Percentiles rank a stretch among this genome's conserved stretches.
Conservation (phyloP, 148 eudicot species). For the Cornus kousa region DNA sequence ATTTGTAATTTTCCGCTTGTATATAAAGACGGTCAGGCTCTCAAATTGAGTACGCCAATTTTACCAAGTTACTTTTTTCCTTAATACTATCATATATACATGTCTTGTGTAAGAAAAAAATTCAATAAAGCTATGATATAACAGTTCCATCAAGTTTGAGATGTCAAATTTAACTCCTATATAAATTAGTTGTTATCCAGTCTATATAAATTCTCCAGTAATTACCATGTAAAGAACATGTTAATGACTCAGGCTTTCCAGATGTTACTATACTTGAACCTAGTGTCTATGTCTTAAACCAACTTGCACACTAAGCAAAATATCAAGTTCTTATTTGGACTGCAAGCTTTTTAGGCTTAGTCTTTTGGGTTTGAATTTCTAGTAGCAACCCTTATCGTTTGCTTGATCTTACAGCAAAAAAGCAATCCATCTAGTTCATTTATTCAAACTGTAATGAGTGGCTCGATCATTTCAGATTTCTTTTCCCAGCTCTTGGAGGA, state of each 20-base stretch:
- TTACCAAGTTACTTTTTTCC: too few species aligned
- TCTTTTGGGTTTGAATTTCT: neutral
- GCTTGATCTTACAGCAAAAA: neutral
- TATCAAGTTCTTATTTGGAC: neutral
- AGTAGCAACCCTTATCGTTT: neutral
- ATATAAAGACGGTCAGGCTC: too few species aligned
- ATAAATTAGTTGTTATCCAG: neutral
- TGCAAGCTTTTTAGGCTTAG: neutral
- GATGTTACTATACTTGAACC: neutral
- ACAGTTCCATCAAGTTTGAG: neutral
- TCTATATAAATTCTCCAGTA: neutral
- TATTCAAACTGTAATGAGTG: neutral
- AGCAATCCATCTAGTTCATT: neutral
- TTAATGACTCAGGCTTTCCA: neutral
- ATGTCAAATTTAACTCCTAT: neutral
- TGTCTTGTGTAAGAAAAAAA: neutral
- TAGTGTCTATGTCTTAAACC: neutral
- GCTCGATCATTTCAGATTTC: conserved; percentile 56
- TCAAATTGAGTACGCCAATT: too few species aligned
- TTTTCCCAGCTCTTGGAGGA: conserved; percentile 97
- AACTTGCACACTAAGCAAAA: neutral
- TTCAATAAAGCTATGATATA: too few species aligned
- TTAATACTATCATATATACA: neutral
- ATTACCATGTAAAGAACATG: neutral
- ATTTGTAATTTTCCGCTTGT: too few species aligned